A percentile compares a stretch with the other conserved stretches of the same genome.
Evolutionary conservation across 345 rosid species (phyloP).

Genomic region (Erucastrum elatum): DNA sequence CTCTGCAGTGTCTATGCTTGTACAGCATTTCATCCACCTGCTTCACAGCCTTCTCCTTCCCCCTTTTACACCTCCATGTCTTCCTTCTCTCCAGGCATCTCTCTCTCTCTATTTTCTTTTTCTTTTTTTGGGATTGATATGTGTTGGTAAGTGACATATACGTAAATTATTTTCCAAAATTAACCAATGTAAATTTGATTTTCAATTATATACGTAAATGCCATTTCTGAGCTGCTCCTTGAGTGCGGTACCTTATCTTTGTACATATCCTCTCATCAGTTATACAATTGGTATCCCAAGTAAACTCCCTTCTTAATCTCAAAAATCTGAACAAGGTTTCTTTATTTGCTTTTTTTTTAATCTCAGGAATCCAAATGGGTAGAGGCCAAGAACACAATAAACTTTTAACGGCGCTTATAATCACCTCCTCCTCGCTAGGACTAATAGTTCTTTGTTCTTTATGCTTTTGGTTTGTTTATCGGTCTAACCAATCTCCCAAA

Average conservation of each 20-base stretch:
- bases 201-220: not conserved
- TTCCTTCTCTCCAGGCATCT: conserved; percentile 69
- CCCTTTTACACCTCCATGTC: conserved; percentile 58
- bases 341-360: conserved; percentile 31
- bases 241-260: not conserved
- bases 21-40: conserved; percentile 33
- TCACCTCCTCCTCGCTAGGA: conserved; percentile 53
- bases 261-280: conserved; percentile 21
- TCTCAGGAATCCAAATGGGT: conserved; percentile 51
- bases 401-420: conserved; percentile 49
- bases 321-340: not conserved
- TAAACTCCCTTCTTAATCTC: not conserved
- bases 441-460: conserved; percentile 17
- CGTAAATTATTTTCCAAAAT: not conserved
- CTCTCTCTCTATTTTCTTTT: not conserved
- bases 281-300: not conserved
- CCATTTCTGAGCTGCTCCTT: conserved; percentile 1
- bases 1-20: conserved; percentile 13
- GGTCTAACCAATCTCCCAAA: conserved; percentile 43
- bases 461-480: conserved; percentile 24
- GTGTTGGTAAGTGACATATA: conserved; percentile 1
- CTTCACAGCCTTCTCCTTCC: conserved; percentile 42
- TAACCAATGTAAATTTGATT: conserved; percentile 6
- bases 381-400: conserved; percentile 53
- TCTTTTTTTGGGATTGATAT: not conserved